Conservation (phyloP, 257 asterid genomes). For the Solanum paucissectum region DNA sequence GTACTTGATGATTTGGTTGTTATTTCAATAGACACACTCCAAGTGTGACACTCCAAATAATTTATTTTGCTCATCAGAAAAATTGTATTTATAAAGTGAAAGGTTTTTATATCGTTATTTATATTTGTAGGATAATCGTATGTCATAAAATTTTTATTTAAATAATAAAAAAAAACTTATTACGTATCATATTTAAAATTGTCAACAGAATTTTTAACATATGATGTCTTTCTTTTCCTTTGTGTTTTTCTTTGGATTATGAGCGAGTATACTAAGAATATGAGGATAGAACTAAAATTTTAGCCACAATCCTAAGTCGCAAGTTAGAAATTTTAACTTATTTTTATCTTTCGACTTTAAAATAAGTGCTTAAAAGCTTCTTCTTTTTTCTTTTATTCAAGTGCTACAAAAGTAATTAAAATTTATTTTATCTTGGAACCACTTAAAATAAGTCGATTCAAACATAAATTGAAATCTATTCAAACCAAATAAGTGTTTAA, state of each 20-base stretch:
- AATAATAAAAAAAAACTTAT: too few relatives aligned
- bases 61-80: neutral
- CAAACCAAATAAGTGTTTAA: neutral
- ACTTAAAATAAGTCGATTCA: neutral
- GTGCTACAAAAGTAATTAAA: neutral
- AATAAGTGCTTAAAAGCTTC: neutral
- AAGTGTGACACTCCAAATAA: neutral
- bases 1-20: neutral
- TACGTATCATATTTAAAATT: neutral
- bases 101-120: neutral
- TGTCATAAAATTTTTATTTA: accelerated
- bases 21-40: neutral
- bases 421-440: neutral
- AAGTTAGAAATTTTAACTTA: neutral
- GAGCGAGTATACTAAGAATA: neutral
- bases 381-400: too few relatives aligned
- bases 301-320: neutral
- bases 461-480: neutral
- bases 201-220: neutral
- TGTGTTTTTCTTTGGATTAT: too few relatives aligned
- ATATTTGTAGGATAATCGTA: neutral
- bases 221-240: neutral
- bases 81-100: neutral
- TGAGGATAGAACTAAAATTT: neutral
- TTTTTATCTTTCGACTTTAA: too few relatives aligned